Percentiles rank a stretch among this genome's conserved stretches.
Evolutionary conservation across 228 moss, liverwort and hornwort genomes (phyloP).

Genomic region (Sphagnum magellanicum): DNA sequence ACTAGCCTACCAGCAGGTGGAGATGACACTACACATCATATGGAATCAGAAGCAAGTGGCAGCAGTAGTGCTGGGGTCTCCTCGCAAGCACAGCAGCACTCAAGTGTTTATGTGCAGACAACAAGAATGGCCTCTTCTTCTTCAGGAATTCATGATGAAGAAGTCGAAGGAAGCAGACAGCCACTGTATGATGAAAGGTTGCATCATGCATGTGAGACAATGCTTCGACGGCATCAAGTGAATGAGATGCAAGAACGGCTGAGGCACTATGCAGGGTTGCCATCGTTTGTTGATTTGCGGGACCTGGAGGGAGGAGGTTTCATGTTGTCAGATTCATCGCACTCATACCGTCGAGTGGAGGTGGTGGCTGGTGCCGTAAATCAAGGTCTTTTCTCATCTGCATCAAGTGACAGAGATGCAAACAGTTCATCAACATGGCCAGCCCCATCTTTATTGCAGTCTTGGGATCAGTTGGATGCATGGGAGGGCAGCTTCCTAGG

Average conservation of each 20-base stretch:
- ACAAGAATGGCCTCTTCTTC: slow-evolving; percentile 10
- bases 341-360: slow-evolving; percentile 49
- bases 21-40: not conserved
- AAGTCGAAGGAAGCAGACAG: slow-evolving; percentile 25
- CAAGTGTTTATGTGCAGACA: slow-evolving; percentile 9
- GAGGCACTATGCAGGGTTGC: slow-evolving; percentile 68
- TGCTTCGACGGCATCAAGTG: slow-evolving; percentile 53
- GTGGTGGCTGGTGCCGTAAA: slow-evolving; percentile 48
- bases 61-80: slow-evolving; percentile 18
- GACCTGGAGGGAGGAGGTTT: slow-evolving; percentile 66
- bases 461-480: slow-evolving; percentile 47
- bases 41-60: slow-evolving; percentile 16
- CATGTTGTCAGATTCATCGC: slow-evolving; percentile 47
- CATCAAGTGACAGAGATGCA: slow-evolving; percentile 40
- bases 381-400: slow-evolving; percentile 27
- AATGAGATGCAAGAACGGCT: slow-evolving; percentile 83
- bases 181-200: slow-evolving; percentile 36
- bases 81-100: slow-evolving; percentile 14
- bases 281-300: slow-evolving; percentile 58
- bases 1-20: not conserved
- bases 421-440: slow-evolving; percentile 42
- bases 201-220: slow-evolving; percentile 62
- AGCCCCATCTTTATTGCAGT: slow-evolving; percentile 53
- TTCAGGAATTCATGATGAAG: slow-evolving; percentile 29
- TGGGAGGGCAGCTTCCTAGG: slow-evolving; percentile 45